Evolutionary conservation across 129 eudicot species (phyloP).

Genomic region (Calendula officinalis): DNA sequence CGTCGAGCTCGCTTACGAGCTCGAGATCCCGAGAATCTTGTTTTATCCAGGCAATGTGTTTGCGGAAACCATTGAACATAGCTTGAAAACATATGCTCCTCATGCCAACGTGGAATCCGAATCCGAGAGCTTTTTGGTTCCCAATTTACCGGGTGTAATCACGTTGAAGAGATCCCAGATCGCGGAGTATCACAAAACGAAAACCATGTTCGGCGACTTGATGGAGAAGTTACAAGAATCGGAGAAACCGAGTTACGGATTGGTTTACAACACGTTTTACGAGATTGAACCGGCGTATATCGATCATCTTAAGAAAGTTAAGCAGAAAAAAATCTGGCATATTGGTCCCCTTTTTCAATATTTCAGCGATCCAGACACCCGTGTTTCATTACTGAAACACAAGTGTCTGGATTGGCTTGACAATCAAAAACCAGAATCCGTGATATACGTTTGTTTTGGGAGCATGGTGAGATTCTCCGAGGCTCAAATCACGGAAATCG

Average conservation of each 20-base stretch:
- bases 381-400: background rate
- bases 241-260: constrained; percentile 39
- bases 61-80: constrained; percentile 19
- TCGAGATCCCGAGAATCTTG: constrained; percentile 41
- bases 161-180: constrained; percentile 40
- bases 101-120: constrained; percentile 25
- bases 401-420: constrained; percentile 41
- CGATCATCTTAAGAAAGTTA: constrained; percentile 25
- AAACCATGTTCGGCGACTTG: background rate
- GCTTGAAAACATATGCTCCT: constrained; percentile 32
- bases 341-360: constrained; percentile 38
- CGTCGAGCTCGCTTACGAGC: constrained; percentile 35
- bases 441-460: constrained; percentile 47
- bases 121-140: constrained; percentile 33
- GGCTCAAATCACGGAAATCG: constrained; percentile 42
- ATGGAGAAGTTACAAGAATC: constrained; percentile 17
- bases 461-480: constrained; percentile 37
- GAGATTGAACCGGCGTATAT: constrained; percentile 52
- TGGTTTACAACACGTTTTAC: constrained; percentile 39
- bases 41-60: constrained; percentile 30
- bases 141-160: constrained; percentile 37
- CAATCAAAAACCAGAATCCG: constrained; percentile 25
- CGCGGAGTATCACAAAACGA: background rate
- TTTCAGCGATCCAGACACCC: background rate
- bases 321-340: constrained; percentile 33